These are phyloP conservation scores for Penicillium janthinellum DNA, from an alignment of 2,329 filamentous ascomycete species.

Conservation along the genomic window DNA sequence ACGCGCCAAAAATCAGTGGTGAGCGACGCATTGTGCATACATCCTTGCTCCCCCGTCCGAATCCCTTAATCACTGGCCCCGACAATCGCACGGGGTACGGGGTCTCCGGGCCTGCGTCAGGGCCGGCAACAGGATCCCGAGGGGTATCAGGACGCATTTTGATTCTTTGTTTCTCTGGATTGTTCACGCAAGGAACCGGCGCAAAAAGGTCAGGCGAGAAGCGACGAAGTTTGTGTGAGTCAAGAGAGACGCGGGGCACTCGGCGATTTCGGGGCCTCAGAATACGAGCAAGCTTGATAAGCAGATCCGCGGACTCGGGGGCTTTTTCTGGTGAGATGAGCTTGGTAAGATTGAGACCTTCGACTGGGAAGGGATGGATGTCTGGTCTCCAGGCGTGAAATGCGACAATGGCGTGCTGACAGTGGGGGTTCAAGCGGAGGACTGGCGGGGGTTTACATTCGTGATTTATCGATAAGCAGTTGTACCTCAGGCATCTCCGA, in stretches of 20 bases:
- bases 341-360: neutral
- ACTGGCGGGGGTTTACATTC: constrained; percentile 4
- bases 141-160: constrained; percentile 53
- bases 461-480: constrained; percentile 21
- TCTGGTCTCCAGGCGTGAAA: neutral
- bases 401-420: constrained; percentile 5
- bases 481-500: constrained; percentile 9
- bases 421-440: neutral
- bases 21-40: constrained; percentile 47
- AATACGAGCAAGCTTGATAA: constrained; percentile 6
- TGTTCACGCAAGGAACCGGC: neutral
- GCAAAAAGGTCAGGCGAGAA: neutral
- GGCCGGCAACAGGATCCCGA: constrained; percentile 72
- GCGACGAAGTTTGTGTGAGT: constrained; percentile 1
- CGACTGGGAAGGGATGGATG: neutral
- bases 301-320: neutral
- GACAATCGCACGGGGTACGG: constrained; percentile 84
- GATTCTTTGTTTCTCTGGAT: neutral
- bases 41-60: constrained; percentile 91
- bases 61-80: constrained; percentile 87
- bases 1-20: neutral
- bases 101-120: constrained; percentile 68
- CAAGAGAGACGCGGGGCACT: neutral
- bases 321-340: neutral
- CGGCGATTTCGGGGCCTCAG: neutral